A percentile compares a stretch with the other conserved stretches of the same genome.
phyloP scores from a whole-genome alignment of 2,329 filamentous ascomycete species.

The Pyrenochaeta sp. region DNA sequence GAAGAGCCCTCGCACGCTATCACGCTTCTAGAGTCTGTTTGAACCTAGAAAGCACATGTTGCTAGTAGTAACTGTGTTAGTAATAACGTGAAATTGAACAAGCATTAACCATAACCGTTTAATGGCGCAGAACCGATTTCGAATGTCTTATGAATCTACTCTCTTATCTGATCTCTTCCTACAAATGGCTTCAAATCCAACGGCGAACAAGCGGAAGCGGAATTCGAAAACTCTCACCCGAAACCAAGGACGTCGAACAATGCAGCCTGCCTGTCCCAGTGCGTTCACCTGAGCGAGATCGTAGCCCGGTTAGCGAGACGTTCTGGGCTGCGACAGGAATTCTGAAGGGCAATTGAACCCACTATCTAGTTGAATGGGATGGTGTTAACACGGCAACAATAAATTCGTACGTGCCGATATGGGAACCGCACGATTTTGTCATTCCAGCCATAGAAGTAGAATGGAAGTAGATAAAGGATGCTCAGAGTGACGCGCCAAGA shows the following conservation, averaged over 20 bases:
- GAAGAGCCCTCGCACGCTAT: neutral
- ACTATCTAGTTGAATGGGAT: conserved; percentile 11
- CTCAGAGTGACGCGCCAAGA: no score
- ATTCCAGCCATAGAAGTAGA: conserved; percentile 9
- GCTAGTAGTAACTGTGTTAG: neutral
- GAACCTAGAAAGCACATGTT: conserved; percentile 1
- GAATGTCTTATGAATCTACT: neutral
- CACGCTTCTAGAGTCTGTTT: neutral
- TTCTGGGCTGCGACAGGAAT: conserved; percentile 11
- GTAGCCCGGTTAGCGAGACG: conserved; percentile 1
- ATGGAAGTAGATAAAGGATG: conserved; percentile 5
- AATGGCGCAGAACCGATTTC: no score
- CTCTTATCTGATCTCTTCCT: neutral
- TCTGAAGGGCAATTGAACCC: conserved; percentile 5
- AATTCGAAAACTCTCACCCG: neutral
- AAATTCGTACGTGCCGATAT: conserved; percentile 3
- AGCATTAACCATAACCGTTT: no score
- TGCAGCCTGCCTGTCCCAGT: conserved; percentile 1
- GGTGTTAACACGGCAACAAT: conserved; percentile 5
- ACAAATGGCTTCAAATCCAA: conserved; percentile 7
- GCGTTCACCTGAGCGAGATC: neutral
- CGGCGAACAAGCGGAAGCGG: conserved; percentile 8
- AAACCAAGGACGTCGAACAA: conserved; percentile 6
- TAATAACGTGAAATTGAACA: no score
- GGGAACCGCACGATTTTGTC: conserved; percentile 10